Base-by-base conservation (phyloP, 225 moss, liverwort and hornwort species). In the Sphagnum tenellum region DNA sequence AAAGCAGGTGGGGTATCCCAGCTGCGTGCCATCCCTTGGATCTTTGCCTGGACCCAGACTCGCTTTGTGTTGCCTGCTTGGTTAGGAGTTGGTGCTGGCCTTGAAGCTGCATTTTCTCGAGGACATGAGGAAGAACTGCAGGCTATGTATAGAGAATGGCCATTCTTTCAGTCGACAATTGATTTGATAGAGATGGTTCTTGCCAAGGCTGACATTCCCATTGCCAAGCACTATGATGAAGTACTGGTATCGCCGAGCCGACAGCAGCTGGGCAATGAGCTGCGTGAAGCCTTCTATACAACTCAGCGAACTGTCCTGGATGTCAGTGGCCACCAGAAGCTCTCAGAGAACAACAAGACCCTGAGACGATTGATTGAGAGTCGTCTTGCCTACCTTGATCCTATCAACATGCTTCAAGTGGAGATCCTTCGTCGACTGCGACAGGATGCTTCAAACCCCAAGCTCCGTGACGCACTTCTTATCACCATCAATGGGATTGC, bases 401-500 rank as follows among this genome's bases (percentile, higher is more conserved):
- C 93, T 4, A 83, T 93, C 73, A 93, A 84, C 64, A 89, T 89
- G 86, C 77, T 93, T 57, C 93, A 93, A 74, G 93, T 93, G 59
- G 93, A 93, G 56, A 73, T 93, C 49, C 87, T 93, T 1, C 75
- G 80, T 4, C 76, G 93, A 53, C 74, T 93, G 72, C 76, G 89
- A 50, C 88, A 88, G 57, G 89, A 93, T 68, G 80, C 78, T 65
- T 83, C 75, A 65, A 93, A 93, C 47, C 88, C 86, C 49, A 93
- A 88, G 78, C 81, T 93, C 3, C 86, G 93, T 72, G 93, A 93
- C 63, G 88, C 93, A 29, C 65, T 93, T 1, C 61, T 93, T 10
- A 93, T 93, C 70, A 93, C 93, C 3, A 93, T 93, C 51, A 93
- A 93, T 55, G 93, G 93, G n/a, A 93, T 93, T 63, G 93, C 89